Percentiles rank a stretch among this genome's conserved stretches.
Conservation (phyloP, 2,329 filamentous ascomycete species). For the Cercospora berteroae region DNA sequence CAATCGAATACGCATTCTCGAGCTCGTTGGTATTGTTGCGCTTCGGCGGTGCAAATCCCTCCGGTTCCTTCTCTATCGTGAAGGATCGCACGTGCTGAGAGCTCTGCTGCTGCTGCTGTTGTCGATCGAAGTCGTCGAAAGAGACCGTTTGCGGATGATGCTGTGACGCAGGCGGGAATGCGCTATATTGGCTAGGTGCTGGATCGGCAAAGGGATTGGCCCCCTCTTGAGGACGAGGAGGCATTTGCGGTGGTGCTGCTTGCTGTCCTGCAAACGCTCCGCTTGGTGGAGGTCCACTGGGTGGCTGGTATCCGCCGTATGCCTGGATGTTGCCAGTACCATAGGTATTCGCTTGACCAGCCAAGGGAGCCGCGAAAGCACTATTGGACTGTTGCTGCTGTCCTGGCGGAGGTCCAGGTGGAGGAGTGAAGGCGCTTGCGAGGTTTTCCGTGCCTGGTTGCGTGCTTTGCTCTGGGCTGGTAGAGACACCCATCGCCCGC, state of each 20-base stretch:
- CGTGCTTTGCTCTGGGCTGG: constrained; percentile 24
- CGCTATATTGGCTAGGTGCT: constrained; percentile 28
- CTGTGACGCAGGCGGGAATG: constrained; percentile 8
- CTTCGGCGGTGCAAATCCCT: constrained; percentile 15
- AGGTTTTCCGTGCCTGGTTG: constrained; percentile 11
- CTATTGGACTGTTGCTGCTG: constrained; percentile 9
- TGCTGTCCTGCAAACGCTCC: constrained; percentile 16
- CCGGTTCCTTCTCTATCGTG: constrained; percentile 27
- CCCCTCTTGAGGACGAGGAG: constrained; percentile 14
- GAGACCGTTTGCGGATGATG: constrained; percentile 24
- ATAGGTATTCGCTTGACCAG: neutral
- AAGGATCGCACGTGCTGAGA: constrained; percentile 22
- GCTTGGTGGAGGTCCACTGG: constrained; percentile 28
- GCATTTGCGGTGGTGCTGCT: constrained; percentile 10
- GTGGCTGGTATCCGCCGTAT: constrained; percentile 21
- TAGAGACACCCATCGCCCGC: constrained; percentile 40
- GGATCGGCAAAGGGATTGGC: constrained; percentile 47
- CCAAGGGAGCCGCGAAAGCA: constrained; percentile 7
- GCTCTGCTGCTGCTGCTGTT: constrained; percentile 14
- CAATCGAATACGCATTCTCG: constrained; percentile 29
- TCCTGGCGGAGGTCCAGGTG: constrained; percentile 13
- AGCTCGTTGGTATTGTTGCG: constrained; percentile 28
- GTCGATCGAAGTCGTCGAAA: constrained; percentile 21
- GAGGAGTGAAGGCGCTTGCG: constrained; percentile 20
- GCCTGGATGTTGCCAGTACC: neutral